phyloP scores from a whole-genome alignment of 2,329 filamentous ascomycete species.

The Pseudogymnoascus sp. region DNA sequence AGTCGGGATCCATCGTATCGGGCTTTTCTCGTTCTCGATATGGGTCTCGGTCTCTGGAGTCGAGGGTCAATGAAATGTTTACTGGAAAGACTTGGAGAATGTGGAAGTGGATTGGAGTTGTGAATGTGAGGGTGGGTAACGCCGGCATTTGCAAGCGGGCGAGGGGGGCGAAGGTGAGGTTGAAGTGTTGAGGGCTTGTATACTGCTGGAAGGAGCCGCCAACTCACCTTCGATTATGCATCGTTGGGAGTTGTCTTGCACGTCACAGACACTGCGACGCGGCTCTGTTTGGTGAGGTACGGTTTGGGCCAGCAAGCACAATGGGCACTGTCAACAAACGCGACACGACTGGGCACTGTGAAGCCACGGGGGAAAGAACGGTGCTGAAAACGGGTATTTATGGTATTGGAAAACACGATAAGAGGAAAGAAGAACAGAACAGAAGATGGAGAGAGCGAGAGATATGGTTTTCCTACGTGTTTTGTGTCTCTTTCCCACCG shows the following conservation, averaged over 20 bases:
- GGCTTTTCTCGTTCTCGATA: slow-evolving; percentile 31
- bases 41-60: not conserved
- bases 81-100: not conserved
- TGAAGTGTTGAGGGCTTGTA: not conserved
- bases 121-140: not conserved
- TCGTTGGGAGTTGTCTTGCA: slow-evolving; percentile 4
- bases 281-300: not conserved
- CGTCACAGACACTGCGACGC: slow-evolving; percentile 5
- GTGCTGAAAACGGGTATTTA: not conserved
- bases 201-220: not conserved
- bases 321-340: not conserved
- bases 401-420: not conserved
- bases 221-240: slow-evolving; percentile 6
- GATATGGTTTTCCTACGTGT: slow-evolving; percentile 1
- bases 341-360: not conserved
- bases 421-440: slow-evolving; percentile 1
- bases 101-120: not conserved
- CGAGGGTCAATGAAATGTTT: not conserved
- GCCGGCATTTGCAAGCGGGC: not conserved
- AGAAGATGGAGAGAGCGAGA: not conserved
- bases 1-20: slow-evolving; percentile 62
- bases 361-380: not conserved
- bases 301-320: not conserved
- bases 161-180: not conserved
- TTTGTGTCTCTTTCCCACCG: not conserved